Percentiles rank a stretch among this genome's conserved stretches.
These are phyloP conservation scores for Exophiala viscosa DNA, from an alignment of 2,329 filamentous ascomycete genomes.

Conservation along the genomic window DNA sequence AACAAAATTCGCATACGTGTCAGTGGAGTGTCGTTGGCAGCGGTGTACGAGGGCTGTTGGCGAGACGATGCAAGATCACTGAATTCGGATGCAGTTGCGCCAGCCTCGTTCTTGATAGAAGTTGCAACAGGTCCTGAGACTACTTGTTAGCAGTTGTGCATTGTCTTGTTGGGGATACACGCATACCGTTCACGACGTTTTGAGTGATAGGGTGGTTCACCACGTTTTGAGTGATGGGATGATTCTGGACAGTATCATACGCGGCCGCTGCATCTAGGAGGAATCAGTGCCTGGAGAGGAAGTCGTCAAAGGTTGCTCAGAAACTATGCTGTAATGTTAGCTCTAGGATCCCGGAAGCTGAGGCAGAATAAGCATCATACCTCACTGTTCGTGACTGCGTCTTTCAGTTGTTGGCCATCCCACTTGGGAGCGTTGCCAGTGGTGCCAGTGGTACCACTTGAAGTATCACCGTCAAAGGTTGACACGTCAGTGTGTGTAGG, in stretches of 20 bases:
- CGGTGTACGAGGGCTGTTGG: conserved; percentile 51
- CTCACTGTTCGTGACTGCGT: conserved; percentile 25
- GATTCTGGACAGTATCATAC: conserved; percentile 47
- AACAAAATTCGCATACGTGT: conserved; percentile 48
- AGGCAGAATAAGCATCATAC: conserved; percentile 6
- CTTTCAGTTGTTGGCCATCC: conserved; percentile 19
- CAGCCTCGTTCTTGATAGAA: conserved; percentile 54
- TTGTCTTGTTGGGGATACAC: not conserved
- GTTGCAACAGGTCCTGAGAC: conserved; percentile 54
- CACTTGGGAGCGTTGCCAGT: conserved; percentile 5
- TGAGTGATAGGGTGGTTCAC: conserved; percentile 23
- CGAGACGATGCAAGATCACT: conserved; percentile 55
- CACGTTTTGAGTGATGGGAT: conserved; percentile 48
- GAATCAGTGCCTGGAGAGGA: conserved; percentile 6
- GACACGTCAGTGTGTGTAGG: conserved; percentile 1
- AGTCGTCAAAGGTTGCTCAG: not conserved
- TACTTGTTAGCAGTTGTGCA: conserved; percentile 1
- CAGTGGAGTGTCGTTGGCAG: conserved; percentile 59
- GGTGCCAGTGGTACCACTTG: not conserved
- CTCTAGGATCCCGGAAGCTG: not conserved
- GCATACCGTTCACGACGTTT: too few relatives aligned
- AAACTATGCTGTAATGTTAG: not conserved
- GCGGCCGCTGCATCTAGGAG: conserved; percentile 46
- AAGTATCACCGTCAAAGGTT: not conserved
- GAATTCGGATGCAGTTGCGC: conserved; percentile 56